These are phyloP conservation scores for Balamuthia mandrillaris DNA, from an alignment of 208 protist species.

Conservation along the genomic window DNA sequence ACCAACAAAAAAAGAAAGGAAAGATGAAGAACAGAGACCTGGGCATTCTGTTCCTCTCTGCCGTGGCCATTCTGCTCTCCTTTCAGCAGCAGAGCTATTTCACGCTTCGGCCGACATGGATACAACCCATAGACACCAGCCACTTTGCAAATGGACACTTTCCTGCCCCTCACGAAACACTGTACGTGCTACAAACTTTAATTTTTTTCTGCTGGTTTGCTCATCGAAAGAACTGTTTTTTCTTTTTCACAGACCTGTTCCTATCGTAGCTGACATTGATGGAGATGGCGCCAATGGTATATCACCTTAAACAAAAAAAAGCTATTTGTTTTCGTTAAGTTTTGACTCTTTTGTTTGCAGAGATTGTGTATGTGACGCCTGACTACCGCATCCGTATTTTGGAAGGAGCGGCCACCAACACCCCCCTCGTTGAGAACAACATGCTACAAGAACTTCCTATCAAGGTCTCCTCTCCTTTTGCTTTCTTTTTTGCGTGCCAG, in stretches of 20 bases:
- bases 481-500: no score
- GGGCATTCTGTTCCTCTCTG: background rate
- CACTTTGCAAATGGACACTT: conserved; percentile 33
- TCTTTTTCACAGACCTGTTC: conserved; percentile 26
- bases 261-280: conserved; percentile 54
- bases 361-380: conserved; percentile 5
- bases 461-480: no score
- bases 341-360: background rate
- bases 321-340: background rate
- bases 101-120: background rate
- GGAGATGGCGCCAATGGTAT: conserved; percentile 57
- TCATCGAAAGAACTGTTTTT: background rate
- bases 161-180: background rate
- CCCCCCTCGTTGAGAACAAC: background rate
- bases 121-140: conserved; percentile 10
- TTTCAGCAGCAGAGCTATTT: background rate
- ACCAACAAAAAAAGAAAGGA: no score
- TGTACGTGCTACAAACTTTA: background rate
- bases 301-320: background rate
- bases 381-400: conserved; percentile 14
- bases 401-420: background rate
- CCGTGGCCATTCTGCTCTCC: background rate
- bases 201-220: background rate
- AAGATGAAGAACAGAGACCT: conserved; percentile 33
- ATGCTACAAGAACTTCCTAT: background rate